Evolutionary conservation across 441 rosid species (phyloP), one percentile per base, ranked within the genome.

Genomic region (Pelargonium cotyledonis): DNA sequence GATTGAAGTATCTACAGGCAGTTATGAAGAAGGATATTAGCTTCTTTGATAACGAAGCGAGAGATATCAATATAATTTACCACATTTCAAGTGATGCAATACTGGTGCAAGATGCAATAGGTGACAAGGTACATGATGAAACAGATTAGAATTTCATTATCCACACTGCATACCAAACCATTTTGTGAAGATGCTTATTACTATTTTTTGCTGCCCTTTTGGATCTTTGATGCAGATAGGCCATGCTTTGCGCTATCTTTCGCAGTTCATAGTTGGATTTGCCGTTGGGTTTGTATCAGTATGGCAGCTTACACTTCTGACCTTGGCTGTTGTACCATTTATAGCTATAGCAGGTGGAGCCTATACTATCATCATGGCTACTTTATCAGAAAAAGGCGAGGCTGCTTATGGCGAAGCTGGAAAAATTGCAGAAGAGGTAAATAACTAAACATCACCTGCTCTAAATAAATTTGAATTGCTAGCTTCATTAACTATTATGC

Each of bases 281-380:
- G 58, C 71, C 6, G 38, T 31, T 31, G 38, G 38, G 38, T 31
- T 31, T 31, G 38, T 31, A 38, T 88, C 91, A 0, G 88, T 88
- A 10, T 89, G 97, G 95, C 88, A 89, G 69, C 88, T 92, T 62
- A 88, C 96, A 8, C 84, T 88, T 64, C 83, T 92, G 78, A 92
- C 96, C 18, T 80, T 92, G 82, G 95, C 85, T 76, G 95, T 92
- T 58, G 97, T 89, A 73, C 98, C 98, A 21, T 67, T 81, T 86
- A 49, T 80, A 85, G 80, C 68, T 82, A 64, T 86, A 84, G 89
- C 75, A 85, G 84, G 93, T 77, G 69, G 77, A 76, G 18, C 75
- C 75, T 62, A 74, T 80, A 83, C 83, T 84, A 82, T 86, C 75
- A 31, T 31, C 38, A 31, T 31, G 38, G 38, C 38, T 31, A 31